phyloP scores from a whole-genome alignment of 2,329 filamentous ascomycete species.

The Ophiostoma perfectum region DNA sequence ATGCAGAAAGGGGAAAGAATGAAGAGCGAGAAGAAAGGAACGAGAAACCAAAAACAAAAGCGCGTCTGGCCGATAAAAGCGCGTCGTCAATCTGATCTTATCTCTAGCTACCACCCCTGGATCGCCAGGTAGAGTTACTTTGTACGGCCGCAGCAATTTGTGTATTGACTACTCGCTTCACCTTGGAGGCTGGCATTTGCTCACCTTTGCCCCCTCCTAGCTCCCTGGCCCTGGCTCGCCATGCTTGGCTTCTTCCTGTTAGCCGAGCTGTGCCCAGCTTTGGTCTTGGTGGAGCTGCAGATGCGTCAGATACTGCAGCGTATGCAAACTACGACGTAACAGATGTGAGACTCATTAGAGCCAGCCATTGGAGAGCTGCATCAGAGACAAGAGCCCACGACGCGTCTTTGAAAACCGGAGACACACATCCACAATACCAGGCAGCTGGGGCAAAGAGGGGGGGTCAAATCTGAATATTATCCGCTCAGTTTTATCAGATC shows the following conservation, averaged over 20 bases:
- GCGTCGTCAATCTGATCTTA: constrained; percentile 24
- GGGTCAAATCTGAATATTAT: not conserved
- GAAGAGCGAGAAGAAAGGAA: not conserved
- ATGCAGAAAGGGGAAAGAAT: not conserved
- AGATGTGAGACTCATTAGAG: not conserved
- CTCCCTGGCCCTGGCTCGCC: not conserved
- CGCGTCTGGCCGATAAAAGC: constrained; percentile 5
- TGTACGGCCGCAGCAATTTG: not conserved
- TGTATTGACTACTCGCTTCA: not conserved
- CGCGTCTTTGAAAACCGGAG: constrained; percentile 10
- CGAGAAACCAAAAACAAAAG: not conserved
- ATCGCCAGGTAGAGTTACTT: not conserved
- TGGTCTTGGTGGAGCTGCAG: not conserved
- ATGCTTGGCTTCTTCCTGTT: not conserved
- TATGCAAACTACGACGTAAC: constrained; percentile 3
- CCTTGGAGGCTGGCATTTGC: not conserved
- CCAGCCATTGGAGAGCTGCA: constrained; percentile 6
- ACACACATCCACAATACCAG: not conserved
- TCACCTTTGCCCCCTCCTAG: not conserved
- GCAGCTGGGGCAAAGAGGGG: constrained; percentile 1
- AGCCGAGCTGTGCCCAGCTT: not conserved
- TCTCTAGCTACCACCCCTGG: constrained; percentile 15
- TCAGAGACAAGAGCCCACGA: constrained; percentile 14
- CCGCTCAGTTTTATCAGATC: constrained; percentile 22
- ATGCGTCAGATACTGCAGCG: not conserved